Evolutionary conservation across 1,284 basidiomycete species (phyloP), one percentile per base, ranked within the genome.

Genomic region (Macrocystidia cucumis): DNA sequence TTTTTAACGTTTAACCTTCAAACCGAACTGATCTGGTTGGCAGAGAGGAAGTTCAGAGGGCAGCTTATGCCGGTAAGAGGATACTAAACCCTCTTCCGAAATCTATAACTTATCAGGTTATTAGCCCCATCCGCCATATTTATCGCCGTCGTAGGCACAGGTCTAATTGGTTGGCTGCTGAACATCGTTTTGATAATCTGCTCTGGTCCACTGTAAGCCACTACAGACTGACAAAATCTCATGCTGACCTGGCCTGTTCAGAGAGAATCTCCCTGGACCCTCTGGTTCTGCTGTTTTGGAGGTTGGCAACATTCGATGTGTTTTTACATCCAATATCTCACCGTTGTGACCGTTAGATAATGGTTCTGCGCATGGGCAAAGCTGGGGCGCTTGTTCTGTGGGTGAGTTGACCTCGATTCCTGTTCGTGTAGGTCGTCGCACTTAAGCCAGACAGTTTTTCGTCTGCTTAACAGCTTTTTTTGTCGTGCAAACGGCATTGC

Each of bases 101-200:
- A n/a, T 9, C 25, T 21, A 26, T 25, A 9, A 29, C n/a, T 23
- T 20, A 21, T 36, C 22, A n/a, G 2, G 28, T 33, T 32, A 31
- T n/a, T 28, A 71, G 79, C 79, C 5, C 76, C 74, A 7, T 72
- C 77, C 28, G 89, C 88, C 7, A 91, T 92, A 51, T 78, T 92
- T 53, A 82, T 91, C 34, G 91, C 91, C 37, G 90, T 93, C 20
- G 63, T 89, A 43, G 88, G 88, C 9, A 93, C 91, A 2, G 88
- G 84, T 38, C 57, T 86, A 18, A 66, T 84, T 37, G 89, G 90
- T 26, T 91, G 88, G 87, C 48, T 91, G 4, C 67, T 91, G 28
- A 91, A 90, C 55, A 84, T 90, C 47, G 77, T 82, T 5, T 60
- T 92, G 23, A 68, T 92, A n/a, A 66, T 93, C 12, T 89, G 85